These are phyloP conservation scores for Sicyos edulis DNA, from an alignment of 306 rosid species.

Conservation along the genomic window DNA sequence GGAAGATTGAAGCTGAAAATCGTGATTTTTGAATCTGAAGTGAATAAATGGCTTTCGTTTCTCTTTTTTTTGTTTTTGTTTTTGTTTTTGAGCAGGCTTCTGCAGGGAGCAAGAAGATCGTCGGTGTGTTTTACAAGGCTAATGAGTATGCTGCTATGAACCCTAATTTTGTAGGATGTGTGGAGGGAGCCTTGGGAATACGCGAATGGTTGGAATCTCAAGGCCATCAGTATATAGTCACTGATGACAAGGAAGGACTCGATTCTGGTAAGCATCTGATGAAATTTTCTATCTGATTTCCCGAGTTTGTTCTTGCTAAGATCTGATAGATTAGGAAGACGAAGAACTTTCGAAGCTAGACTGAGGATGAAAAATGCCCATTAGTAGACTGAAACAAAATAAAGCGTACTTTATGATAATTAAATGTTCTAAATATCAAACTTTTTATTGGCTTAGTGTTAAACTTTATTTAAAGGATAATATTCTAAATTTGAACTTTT, in stretches of 20 bases:
- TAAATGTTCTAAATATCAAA: not conserved
- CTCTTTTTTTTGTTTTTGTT: constrained; percentile 16
- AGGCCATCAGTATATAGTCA: constrained; percentile 83
- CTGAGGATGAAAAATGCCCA: not conserved
- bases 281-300: not conserved
- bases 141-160: constrained; percentile 69
- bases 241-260: constrained; percentile 91
- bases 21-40: not conserved
- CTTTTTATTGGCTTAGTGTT: not conserved
- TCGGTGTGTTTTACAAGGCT: constrained; percentile 91
- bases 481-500: not conserved
- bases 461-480: not conserved
- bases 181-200: constrained; percentile 77
- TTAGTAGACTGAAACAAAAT: not conserved
- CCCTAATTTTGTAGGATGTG: constrained; percentile 88
- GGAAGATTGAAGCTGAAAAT: not conserved
- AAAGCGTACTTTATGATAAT: not conserved
- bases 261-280: constrained; percentile 47
- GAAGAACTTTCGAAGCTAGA: not conserved
- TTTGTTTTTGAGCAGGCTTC: constrained; percentile 47
- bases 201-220: constrained; percentile 90
- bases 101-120: constrained; percentile 80
- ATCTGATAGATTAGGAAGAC: not conserved
- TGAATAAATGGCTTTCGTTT: not conserved
- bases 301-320: not conserved